A percentile compares a stretch with the other conserved stretches of the same genome.
Evolutionary conservation across 208 protist species (phyloP).

Genomic region (Naegleria gruberi): DNA sequence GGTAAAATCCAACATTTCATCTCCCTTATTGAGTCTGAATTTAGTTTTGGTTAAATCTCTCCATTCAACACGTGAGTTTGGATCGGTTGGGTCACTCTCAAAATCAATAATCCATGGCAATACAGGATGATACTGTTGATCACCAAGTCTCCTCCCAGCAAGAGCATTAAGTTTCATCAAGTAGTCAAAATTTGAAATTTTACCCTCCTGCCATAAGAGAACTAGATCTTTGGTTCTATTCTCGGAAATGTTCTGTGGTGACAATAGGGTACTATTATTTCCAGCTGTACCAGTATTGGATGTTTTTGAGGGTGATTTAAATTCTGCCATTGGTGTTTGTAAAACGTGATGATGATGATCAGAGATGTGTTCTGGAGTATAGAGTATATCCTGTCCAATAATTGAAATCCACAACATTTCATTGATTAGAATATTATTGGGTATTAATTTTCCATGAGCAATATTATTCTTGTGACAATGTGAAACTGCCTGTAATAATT

Average conservation of each 20-base stretch:
- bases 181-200: slow-evolving; percentile 71
- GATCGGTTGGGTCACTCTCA: not conserved
- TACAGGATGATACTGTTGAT: not conserved
- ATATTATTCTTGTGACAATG: slow-evolving; percentile 2
- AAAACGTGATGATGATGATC: not conserved
- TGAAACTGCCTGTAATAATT: not conserved
- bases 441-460: not conserved
- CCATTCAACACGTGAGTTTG: not conserved
- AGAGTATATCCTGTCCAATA: not conserved
- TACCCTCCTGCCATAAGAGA: not conserved
- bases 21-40: slow-evolving; percentile 12
- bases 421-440: slow-evolving; percentile 2
- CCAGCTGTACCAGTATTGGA: not conserved
- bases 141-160: slow-evolving; percentile 41
- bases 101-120: slow-evolving; percentile 15
- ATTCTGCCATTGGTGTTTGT: not conserved
- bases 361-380: not conserved
- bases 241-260: not conserved
- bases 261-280: not conserved
- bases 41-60: slow-evolving; percentile 23
- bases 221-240: not conserved
- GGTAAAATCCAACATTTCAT: slow-evolving; percentile 24
- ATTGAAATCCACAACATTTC: slow-evolving; percentile 9
- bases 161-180: slow-evolving; percentile 63
- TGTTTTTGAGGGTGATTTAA: not conserved